Conservation (phyloP, 768 basidiomycete species). For the Lentinula detonsa region DNA sequence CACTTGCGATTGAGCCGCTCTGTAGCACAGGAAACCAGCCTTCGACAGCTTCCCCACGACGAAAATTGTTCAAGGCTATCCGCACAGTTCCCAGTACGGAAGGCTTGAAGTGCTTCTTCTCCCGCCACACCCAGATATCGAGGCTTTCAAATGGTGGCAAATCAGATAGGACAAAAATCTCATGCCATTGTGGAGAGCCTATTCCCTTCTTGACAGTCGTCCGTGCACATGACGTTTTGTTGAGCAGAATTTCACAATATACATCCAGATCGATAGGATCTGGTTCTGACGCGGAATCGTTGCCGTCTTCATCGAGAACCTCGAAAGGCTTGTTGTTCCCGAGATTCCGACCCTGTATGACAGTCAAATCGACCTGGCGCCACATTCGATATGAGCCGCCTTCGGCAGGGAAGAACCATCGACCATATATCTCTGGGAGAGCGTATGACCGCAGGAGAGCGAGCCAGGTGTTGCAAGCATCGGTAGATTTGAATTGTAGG, state of each 20-base stretch:
- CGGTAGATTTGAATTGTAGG: constrained; percentile 61
- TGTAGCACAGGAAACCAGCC: constrained; percentile 81
- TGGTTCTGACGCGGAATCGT: constrained; percentile 27
- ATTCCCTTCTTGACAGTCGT: constrained; percentile 68
- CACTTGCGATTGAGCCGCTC: constrained; percentile 36
- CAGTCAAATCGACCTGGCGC: constrained; percentile 71
- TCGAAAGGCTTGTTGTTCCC: constrained; percentile 42
- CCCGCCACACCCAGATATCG: constrained; percentile 62
- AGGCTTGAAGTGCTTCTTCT: constrained; percentile 58
- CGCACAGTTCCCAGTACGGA: constrained; percentile 51
- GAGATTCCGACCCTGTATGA: constrained; percentile 71
- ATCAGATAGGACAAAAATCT: constrained; percentile 67
- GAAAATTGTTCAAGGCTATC: constrained; percentile 65
- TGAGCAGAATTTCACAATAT: constrained; percentile 75
- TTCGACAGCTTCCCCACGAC: constrained; percentile 67
- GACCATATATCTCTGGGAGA: constrained; percentile 72
- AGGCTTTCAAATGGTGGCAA: constrained; percentile 74
- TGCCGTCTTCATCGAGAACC: constrained; percentile 18
- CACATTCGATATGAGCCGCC: constrained; percentile 85
- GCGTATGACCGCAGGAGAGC: constrained; percentile 78
- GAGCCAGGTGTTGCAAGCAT: constrained; percentile 69
- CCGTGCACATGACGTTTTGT: constrained; percentile 60
- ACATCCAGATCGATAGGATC: constrained; percentile 63
- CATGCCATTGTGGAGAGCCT: constrained; percentile 77
- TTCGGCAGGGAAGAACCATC: constrained; percentile 43